These are phyloP conservation scores for Penicillium brevicompactum DNA, from an alignment of 2,329 filamentous ascomycete species.

Conservation along the genomic window DNA sequence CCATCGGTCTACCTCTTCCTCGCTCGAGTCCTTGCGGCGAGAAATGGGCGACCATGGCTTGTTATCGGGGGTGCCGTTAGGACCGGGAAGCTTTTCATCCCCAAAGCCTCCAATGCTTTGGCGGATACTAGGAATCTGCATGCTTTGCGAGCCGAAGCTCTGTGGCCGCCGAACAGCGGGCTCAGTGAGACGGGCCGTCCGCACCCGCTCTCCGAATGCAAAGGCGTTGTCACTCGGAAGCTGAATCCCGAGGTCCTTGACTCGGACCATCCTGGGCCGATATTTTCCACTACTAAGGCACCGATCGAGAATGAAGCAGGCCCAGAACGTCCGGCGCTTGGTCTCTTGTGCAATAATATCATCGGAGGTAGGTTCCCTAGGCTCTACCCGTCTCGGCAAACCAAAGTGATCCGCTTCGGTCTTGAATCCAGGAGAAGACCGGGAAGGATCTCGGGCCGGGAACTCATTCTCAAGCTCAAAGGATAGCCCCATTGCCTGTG, in stretches of 20 bases:
- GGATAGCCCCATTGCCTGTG: conserved; percentile 49
- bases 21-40: conserved; percentile 40
- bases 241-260: conserved; percentile 55
- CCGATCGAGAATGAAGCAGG: conserved; percentile 59
- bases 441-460: conserved; percentile 47
- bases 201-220: conserved; percentile 56
- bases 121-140: conserved; percentile 46
- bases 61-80: conserved; percentile 34
- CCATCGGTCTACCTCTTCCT: conserved; percentile 53
- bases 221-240: conserved; percentile 60
- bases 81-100: conserved; percentile 39
- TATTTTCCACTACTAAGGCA: conserved; percentile 58
- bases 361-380: conserved; percentile 45
- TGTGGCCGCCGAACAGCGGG: conserved; percentile 40
- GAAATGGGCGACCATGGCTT: conserved; percentile 44
- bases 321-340: conserved; percentile 59
- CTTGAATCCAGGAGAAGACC: conserved; percentile 37
- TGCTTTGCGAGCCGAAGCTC: conserved; percentile 44
- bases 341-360: conserved; percentile 57
- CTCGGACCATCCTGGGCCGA: conserved; percentile 55
- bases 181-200: conserved; percentile 53
- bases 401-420: conserved; percentile 43
- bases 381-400: conserved; percentile 33
- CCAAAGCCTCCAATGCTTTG: conserved; percentile 41
- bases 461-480: conserved; percentile 51